These are phyloP conservation scores for Globisporangium parvum DNA, from an alignment of 352 stramenopile genomes.

Conservation along the genomic window DNA sequence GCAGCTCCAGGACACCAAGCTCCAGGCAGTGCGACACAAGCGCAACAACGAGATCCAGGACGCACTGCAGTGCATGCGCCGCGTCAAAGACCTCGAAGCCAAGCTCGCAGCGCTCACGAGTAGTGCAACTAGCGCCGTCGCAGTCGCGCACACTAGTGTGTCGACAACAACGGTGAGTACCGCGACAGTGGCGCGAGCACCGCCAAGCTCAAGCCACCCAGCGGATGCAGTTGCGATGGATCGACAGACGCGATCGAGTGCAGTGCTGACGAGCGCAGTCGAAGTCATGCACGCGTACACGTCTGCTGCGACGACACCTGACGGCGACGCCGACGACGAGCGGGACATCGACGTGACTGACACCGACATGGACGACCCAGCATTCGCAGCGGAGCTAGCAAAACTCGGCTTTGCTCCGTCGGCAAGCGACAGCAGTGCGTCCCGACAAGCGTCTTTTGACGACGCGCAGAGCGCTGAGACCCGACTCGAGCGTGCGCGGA, in stretches of 20 bases:
- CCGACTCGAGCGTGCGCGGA: too few relatives aligned
- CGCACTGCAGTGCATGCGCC: slow-evolving; percentile 48
- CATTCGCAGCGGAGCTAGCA: slow-evolving; percentile 35
- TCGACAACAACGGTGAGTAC: background rate
- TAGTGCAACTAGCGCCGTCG: background rate
- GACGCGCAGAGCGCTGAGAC: background rate
- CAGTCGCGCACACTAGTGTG: too few relatives aligned
- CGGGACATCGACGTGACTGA: slow-evolving; percentile 45
- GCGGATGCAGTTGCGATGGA: background rate
- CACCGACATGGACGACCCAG: slow-evolving; percentile 52
- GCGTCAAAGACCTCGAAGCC: slow-evolving; percentile 50
- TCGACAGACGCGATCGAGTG: background rate
- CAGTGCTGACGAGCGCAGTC: slow-evolving; percentile 1
- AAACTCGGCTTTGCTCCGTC: slow-evolving; percentile 27
- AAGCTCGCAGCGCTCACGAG: slow-evolving; percentile 14
- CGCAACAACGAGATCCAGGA: slow-evolving; percentile 45
- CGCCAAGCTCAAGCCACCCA: too few relatives aligned
- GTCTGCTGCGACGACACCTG: background rate
- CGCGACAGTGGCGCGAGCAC: background rate
- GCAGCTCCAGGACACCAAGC: slow-evolving; percentile 44
- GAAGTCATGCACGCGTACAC: slow-evolving; percentile 13
- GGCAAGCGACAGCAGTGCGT: slow-evolving; percentile 2
- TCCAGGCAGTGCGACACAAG: slow-evolving; percentile 46
- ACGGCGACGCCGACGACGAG: slow-evolving; percentile 14
- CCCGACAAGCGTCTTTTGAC: too few relatives aligned